phyloP scores from a whole-genome alignment of 78 protist genomes.

The Protostelium mycophagum region DNA sequence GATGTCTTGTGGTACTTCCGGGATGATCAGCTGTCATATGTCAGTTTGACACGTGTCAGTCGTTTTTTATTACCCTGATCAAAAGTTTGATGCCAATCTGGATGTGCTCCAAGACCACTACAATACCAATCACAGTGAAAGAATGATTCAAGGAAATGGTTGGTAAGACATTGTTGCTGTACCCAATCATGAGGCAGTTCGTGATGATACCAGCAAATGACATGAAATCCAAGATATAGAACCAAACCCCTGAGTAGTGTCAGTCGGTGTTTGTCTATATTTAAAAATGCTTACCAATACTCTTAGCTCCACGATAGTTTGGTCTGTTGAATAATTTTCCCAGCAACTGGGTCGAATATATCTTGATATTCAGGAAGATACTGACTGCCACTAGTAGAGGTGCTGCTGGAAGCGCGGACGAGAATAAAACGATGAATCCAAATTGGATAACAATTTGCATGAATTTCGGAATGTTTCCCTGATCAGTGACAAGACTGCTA shows the following conservation, averaged over 20 bases:
- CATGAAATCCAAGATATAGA: background rate
- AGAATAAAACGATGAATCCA: slow-evolving; percentile 55
- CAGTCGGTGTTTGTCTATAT: no score
- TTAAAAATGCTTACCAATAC: background rate
- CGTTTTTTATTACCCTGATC: background rate
- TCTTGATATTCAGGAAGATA: slow-evolving; percentile 13
- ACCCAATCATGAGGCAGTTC: background rate
- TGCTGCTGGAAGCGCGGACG: slow-evolving; percentile 63
- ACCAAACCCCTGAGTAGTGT: background rate
- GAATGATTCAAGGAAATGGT: background rate
- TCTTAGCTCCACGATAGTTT: background rate
- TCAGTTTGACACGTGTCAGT: background rate
- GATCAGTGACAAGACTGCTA: background rate
- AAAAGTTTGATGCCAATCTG: background rate
- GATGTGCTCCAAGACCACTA: background rate
- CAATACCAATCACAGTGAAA: background rate
- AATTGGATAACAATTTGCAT: slow-evolving; percentile 41
- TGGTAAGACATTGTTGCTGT: background rate
- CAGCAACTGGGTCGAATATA: background rate
- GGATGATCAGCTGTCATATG: background rate
- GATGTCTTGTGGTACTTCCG: background rate
- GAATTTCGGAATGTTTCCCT: background rate
- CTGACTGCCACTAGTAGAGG: slow-evolving; percentile 53
- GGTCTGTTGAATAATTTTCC: background rate
- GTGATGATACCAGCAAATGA: background rate